Evolutionary conservation across 768 basidiomycete genomes (phyloP).

Genomic region (Mycena rebaudengoi): DNA sequence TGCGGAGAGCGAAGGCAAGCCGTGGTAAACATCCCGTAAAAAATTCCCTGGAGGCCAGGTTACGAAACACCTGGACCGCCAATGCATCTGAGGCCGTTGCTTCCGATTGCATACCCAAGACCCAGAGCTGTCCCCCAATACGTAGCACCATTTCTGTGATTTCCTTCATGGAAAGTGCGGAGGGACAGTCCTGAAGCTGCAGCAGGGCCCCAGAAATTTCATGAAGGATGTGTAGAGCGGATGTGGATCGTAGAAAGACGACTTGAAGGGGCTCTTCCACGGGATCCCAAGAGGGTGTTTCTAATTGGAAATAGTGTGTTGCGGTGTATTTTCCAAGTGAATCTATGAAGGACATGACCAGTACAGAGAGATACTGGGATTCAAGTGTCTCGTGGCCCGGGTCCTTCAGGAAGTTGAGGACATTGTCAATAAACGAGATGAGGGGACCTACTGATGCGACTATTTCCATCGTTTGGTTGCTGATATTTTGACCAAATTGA

Average conservation of each 20-base stretch:
- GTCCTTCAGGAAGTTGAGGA: not conserved
- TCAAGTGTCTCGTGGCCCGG: not conserved
- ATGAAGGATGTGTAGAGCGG: not conserved
- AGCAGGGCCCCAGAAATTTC: not conserved
- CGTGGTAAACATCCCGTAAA: not conserved
- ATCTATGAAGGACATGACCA: not conserved
- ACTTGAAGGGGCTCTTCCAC: not conserved
- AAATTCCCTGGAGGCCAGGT: not conserved
- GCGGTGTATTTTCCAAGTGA: not conserved
- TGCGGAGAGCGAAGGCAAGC: not conserved
- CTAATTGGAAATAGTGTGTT: not conserved
- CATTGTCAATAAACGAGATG: not conserved
- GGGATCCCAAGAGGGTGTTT: not conserved
- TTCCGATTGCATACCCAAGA: not conserved
- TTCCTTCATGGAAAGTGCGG: not conserved
- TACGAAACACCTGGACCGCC: not conserved
- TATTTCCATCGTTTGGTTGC: conserved; percentile 2
- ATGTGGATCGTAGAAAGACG: not conserved
- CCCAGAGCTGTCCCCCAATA: not conserved
- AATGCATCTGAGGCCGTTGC: not conserved
- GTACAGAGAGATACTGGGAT: conserved; percentile 13
- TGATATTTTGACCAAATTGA: conserved; percentile 2
- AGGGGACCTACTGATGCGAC: conserved; percentile 1
- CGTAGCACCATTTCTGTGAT: not conserved
- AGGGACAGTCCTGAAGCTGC: not conserved